Percentiles rank a stretch among this genome's conserved stretches.
phyloP scores from a whole-genome alignment of 176 grass and related monocot genomes.

The Avena eriantha region DNA sequence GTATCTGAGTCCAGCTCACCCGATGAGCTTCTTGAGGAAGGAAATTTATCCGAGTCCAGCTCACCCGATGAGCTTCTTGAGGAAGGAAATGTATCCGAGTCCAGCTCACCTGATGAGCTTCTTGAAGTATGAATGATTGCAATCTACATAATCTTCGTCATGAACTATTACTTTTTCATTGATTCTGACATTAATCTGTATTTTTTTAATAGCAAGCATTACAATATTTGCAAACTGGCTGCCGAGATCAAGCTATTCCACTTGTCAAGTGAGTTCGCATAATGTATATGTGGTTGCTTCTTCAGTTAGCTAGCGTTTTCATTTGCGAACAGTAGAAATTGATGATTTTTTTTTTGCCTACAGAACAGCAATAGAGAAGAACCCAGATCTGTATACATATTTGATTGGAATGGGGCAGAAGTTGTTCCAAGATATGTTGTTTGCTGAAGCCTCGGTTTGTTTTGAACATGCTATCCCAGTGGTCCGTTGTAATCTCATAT shows the following conservation, averaged over 20 bases:
- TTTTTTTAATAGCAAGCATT: constrained; percentile 53
- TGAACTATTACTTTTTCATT: constrained; percentile 30
- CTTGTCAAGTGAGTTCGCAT: constrained; percentile 54
- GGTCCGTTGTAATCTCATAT: constrained; percentile 52
- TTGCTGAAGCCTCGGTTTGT: constrained; percentile 72
- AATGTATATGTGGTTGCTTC: constrained; percentile 26
- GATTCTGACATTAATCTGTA: constrained; percentile 31
- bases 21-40: no score
- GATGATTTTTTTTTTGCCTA: constrained; percentile 33
- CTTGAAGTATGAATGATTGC: constrained; percentile 54
- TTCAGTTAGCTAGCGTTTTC: constrained; percentile 13
- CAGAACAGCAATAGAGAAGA: constrained; percentile 74
- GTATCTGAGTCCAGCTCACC: not conserved
- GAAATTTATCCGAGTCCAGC: no score
- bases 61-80: no score
- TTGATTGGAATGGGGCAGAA: constrained; percentile 81
- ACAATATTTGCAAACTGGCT: constrained; percentile 45
- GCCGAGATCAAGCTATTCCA: constrained; percentile 53
- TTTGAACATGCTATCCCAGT: constrained; percentile 76
- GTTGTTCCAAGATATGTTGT: constrained; percentile 59
- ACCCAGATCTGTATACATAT: constrained; percentile 63
- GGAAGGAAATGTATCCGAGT: not conserved
- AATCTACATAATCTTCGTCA: constrained; percentile 30
- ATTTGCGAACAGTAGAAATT: constrained; percentile 38
- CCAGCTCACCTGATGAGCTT: constrained; percentile 51